Evolutionary conservation across 2,329 filamentous ascomycete species (phyloP), one percentile per base, ranked within the genome.

Genomic region (Aspergillus felis): DNA sequence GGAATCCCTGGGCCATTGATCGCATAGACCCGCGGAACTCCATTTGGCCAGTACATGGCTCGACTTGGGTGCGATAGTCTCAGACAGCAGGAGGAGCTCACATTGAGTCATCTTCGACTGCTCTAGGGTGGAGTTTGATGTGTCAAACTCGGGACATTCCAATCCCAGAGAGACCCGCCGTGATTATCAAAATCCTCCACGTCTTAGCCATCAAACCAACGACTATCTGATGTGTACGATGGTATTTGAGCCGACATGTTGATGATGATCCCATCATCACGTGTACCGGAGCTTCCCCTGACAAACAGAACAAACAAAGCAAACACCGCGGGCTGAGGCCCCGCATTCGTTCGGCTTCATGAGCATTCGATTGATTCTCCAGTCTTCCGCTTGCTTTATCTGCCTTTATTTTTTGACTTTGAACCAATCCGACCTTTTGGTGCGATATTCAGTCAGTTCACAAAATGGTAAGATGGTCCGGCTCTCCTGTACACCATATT

Each of bases 21-120:
- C 66, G 77, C 76, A 68, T 77, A 79, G 67, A 79, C 74, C 71
- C 77, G 73, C 66, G 78, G 78, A 58, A 79, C 77, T 63, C 76
- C 76, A 74, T 78, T 77, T 63, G 77, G 78, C 78, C 77, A 79
- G 73, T 79, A 79, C 78, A 79, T 79, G 68, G 71, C 73, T 70
- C 64, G 64, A 65, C 57, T 59, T 56, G 59, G 56, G 59, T 65
- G 64, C 59, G 63, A 67, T 59, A 60, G 65, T 70, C 57, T 61
- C 65, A 61, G 61, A 63, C 57, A 63, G 61, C 54, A 62, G 57
- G 60, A 58, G 64, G 59, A 67, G 67, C 67, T 73, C 68, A 71
- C 66, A 67, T 72, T 62, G 69, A 68, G 68, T 71, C 74, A 77
- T 77, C 67, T 71, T 74, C 66, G 61, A 57, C 41, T 38, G 53